phyloP scores from a whole-genome alignment of 345 rosid genomes.

The Citrus maxima region DNA sequence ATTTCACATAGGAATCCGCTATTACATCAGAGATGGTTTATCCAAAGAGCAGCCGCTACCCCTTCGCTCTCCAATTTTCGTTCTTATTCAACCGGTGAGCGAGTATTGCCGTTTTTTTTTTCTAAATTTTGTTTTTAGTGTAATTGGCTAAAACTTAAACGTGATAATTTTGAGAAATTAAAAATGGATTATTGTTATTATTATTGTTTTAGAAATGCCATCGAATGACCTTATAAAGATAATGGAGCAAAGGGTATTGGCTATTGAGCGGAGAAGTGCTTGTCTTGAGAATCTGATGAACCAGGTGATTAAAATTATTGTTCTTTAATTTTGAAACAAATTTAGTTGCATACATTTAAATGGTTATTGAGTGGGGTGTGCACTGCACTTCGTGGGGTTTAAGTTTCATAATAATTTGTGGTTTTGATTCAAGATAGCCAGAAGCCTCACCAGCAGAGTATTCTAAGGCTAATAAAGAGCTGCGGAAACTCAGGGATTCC shows the following conservation, averaged over 20 bases:
- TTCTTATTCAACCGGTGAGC: slow-evolving; percentile 47
- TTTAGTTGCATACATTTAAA: neutral
- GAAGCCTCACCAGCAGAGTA: slow-evolving; percentile 77
- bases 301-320: slow-evolving; percentile 37
- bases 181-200: neutral
- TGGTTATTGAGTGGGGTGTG: neutral
- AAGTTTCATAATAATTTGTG: neutral
- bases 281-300: slow-evolving; percentile 60
- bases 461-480: slow-evolving; percentile 83
- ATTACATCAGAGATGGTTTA: slow-evolving; percentile 12
- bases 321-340: neutral
- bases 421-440: slow-evolving; percentile 77
- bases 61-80: slow-evolving; percentile 24
- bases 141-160: neutral
- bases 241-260: slow-evolving; percentile 70
- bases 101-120: neutral
- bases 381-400: slow-evolving; percentile 15
- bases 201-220: slow-evolving; percentile 39
- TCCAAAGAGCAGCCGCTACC: slow-evolving; percentile 15
- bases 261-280: slow-evolving; percentile 61
- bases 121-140: neutral
- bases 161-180: neutral
- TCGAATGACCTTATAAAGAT: slow-evolving; percentile 73
- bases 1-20: slow-evolving; percentile 8
- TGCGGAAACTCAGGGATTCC: slow-evolving; percentile 69